phyloP scores from a whole-genome alignment of 2,329 filamentous ascomycete genomes.

The Incumbomyces delicatus region DNA sequence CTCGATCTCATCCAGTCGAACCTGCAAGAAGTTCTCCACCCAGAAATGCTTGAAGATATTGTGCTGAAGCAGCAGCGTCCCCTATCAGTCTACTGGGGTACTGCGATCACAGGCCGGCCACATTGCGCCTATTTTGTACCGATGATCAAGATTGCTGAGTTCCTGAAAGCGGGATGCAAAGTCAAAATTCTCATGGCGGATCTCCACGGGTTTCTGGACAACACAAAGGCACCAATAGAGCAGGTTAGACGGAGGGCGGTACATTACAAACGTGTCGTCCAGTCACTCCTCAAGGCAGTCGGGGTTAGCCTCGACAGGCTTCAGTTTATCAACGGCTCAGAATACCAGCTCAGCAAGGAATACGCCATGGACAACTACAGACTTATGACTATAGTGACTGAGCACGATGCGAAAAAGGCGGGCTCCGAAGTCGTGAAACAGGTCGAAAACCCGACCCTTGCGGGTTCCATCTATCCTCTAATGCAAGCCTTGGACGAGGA shows the following conservation, averaged over 20 bases:
- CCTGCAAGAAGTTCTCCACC: slow-evolving; percentile 71
- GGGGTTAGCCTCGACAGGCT: slow-evolving; percentile 70
- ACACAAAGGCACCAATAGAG: slow-evolving; percentile 69
- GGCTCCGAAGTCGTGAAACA: slow-evolving; percentile 95
- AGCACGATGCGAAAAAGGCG: slow-evolving; percentile 79
- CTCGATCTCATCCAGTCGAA: slow-evolving; percentile 70
- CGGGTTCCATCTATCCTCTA: slow-evolving; percentile 70
- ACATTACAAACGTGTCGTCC: slow-evolving; percentile 75
- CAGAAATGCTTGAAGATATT: slow-evolving; percentile 39
- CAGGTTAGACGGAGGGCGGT: slow-evolving; percentile 70
- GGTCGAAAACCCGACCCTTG: slow-evolving; percentile 62
- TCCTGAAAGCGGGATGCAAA: slow-evolving; percentile 74
- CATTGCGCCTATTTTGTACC: slow-evolving; percentile 87
- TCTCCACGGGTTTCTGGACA: slow-evolving; percentile 48
- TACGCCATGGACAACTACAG: slow-evolving; percentile 89
- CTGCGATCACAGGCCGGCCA: slow-evolving; percentile 74
- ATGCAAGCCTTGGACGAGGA: slow-evolving; percentile 89
- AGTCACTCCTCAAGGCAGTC: slow-evolving; percentile 63
- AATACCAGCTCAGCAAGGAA: slow-evolving; percentile 57
- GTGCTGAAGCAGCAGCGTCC: slow-evolving; percentile 54
- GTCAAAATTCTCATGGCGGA: slow-evolving; percentile 64
- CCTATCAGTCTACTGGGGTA: slow-evolving; percentile 79
- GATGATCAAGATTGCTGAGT: slow-evolving; percentile 79
- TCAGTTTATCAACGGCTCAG: slow-evolving; percentile 73
- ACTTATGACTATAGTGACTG: slow-evolving; percentile 58